Base-by-base conservation (phyloP, 1,284 basidiomycete genomes). In the Uromyces viciae-fabae region DNA sequence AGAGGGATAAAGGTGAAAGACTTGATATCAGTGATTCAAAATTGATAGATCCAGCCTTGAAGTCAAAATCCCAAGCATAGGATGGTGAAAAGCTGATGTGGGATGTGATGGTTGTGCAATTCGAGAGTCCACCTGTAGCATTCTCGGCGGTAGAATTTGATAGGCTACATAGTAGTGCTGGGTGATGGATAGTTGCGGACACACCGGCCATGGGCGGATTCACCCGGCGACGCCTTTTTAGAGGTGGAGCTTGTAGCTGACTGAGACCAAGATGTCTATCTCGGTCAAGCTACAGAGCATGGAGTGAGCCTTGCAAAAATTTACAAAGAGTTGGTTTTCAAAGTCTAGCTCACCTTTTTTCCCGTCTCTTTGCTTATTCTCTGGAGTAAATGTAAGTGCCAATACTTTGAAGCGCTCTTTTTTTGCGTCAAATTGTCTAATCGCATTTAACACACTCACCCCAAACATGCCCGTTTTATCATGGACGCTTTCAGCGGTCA, bases 331-430 rank as follows among this genome's bases (percentile, higher is more conserved):
- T 33, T 14, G 58, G 38, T 28, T 46, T 60, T 64, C 14, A 33
- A 25, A 42, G 11, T 49, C 73, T 42, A 46, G 40, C 42, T 64
- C 60, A 68, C 75, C 75, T 68, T 77, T 66, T 33, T 64, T 46
- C 75, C 75, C 17, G 75, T 77, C 38, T 77, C 75, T 64, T 77
- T 77, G 75, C 75, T 77, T 25, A 77, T 52, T 54, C 40, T 77
- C 75, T 77, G 60, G 9, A 66, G 7, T 36, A 68, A 52, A 49
- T 33, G 33, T 77, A 62, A 77, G 75, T 22, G 28, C 43, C 42
- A 36, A 19, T 33, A 36, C 75, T 66, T 40, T 54, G 22, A 40
- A 43, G 60, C 56, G 54, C 15, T 66, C 42, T 64, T 77, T 49
- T 68, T 25, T 46, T 33, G 69, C 43, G 38, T 54, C 36, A 14